Percentiles rank a stretch among this genome's conserved stretches.
Evolutionary conservation across 2,329 filamentous ascomycete genomes (phyloP).

Genomic region (Cladosporium austrohemisphaericum): DNA sequence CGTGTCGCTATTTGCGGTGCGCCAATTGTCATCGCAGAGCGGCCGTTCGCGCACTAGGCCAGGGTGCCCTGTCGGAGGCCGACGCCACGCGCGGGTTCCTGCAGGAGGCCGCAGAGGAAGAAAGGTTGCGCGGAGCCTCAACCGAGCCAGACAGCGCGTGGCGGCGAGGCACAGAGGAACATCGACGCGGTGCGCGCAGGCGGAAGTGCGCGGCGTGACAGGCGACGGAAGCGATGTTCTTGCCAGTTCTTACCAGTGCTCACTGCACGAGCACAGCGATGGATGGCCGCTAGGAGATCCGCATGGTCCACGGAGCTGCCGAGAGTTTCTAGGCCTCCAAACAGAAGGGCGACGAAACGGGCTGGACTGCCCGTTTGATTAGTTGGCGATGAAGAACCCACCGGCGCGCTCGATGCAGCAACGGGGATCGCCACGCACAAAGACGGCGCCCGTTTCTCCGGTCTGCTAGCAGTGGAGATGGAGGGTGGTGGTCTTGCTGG

Average conservation of each 20-base stretch:
- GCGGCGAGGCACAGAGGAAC: no score
- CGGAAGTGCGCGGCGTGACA: no score
- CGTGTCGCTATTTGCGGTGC: slow-evolving; percentile 7
- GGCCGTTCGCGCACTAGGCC: neutral
- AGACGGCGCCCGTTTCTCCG: slow-evolving; percentile 4
- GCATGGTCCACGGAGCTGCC: neutral
- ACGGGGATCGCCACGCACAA: neutral
- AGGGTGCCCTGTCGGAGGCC: neutral
- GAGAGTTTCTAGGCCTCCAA: neutral
- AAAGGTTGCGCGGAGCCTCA: no score
- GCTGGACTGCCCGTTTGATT: neutral
- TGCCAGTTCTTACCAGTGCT: no score
- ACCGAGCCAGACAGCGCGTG: no score
- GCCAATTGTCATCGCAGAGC: slow-evolving; percentile 7
- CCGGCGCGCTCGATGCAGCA: neutral
- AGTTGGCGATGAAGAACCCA: neutral
- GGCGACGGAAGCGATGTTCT: no score
- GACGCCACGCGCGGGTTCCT: slow-evolving; percentile 12
- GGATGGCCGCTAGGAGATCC: neutral
- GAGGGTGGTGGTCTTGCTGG: no score
- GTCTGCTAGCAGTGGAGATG: no score
- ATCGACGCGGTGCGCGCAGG: no score
- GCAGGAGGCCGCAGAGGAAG: slow-evolving; percentile 1
- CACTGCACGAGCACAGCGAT: neutral
- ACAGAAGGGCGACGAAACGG: neutral